These are phyloP conservation scores for Galium porrigens DNA, from an alignment of 305 asterid species.

Conservation along the genomic window DNA sequence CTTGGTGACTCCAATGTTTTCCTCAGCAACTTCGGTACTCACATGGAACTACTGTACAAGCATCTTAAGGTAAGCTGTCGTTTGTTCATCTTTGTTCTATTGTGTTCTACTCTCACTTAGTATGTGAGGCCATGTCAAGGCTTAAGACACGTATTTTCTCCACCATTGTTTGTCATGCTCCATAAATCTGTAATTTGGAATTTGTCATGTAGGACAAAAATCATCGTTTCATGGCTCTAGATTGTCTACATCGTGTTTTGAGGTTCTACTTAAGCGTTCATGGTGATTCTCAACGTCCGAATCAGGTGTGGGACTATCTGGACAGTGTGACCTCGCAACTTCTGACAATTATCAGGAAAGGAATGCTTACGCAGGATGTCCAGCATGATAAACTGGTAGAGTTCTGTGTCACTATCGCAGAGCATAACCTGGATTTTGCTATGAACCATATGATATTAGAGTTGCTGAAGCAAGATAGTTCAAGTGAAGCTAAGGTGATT, in stretches of 20 bases:
- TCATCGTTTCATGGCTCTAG: conserved; percentile 97
- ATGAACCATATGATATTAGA: conserved; percentile 91
- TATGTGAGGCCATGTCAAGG: background rate
- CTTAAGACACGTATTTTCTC: background rate
- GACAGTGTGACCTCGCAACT: conserved; percentile 98
- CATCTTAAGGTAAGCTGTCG: conserved; percentile 64
- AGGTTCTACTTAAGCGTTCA: conserved; percentile 92
- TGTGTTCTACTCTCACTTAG: background rate
- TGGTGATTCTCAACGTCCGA: conserved; percentile 72
- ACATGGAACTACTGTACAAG: conserved; percentile 95
- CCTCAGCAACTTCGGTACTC: conserved; percentile 76
- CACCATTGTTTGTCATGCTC: conserved; percentile 2
- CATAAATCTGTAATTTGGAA: conserved; percentile 15
- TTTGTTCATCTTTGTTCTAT: background rate
- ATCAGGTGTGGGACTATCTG: conserved; percentile 97
- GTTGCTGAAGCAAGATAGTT: conserved; percentile 91
- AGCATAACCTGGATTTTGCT: conserved; percentile 96
- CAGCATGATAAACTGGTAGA: conserved; percentile 97
- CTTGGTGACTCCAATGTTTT: conserved; percentile 89
- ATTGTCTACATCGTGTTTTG: conserved; percentile 88
- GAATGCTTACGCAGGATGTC: conserved; percentile 92
- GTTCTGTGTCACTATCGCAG: conserved; percentile 93
- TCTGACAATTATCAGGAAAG: conserved; percentile 76
- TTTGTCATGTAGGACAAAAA: conserved; percentile 68
- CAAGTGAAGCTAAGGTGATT: conserved; percentile 91